Evolutionary conservation across 305 asterid genomes (phyloP).

Genomic region (Rubia occidens): DNA sequence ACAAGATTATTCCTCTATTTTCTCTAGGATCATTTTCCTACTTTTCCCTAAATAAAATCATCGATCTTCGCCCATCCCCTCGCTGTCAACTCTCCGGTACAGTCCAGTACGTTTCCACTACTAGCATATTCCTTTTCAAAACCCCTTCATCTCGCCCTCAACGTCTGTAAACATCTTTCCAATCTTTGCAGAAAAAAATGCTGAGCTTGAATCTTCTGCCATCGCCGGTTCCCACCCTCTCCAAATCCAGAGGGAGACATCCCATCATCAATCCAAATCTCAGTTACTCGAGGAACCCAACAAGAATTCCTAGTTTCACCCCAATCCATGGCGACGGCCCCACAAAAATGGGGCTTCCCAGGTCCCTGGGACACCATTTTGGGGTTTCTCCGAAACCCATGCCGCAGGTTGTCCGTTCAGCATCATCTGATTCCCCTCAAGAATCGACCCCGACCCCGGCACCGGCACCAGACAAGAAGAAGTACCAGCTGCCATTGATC

Average conservation of each 20-base stretch:
- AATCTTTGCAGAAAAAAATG: slow-evolving; percentile 27
- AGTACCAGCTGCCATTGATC: slow-evolving; percentile 46
- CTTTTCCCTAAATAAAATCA: no score
- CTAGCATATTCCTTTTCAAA: neutral
- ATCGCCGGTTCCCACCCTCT: slow-evolving; percentile 43
- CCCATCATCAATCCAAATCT: slow-evolving; percentile 29
- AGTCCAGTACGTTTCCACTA: neutral
- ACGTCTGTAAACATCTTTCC: neutral
- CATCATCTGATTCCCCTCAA: slow-evolving; percentile 37
- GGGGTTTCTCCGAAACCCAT: slow-evolving; percentile 28
- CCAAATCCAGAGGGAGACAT: slow-evolving; percentile 31
- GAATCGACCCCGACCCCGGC: slow-evolving; percentile 50
- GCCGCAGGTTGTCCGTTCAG: slow-evolving; percentile 30
- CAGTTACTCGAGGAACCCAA: slow-evolving; percentile 22
- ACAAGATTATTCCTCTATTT: no score
- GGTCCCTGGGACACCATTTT: slow-evolving; percentile 26
- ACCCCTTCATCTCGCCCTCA: neutral
- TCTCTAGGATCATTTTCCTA: no score
- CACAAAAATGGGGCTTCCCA: slow-evolving; percentile 36
- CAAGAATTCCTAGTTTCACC: slow-evolving; percentile 11
- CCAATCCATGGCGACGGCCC: slow-evolving; percentile 16
- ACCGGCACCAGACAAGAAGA: slow-evolving; percentile 45
- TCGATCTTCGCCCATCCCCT: neutral
- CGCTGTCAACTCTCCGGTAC: neutral
- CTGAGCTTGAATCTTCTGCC: slow-evolving; percentile 57